phyloP scores from a whole-genome alignment of 495 filamentous ascomycete species.

The Penicillium simplicissimum region DNA sequence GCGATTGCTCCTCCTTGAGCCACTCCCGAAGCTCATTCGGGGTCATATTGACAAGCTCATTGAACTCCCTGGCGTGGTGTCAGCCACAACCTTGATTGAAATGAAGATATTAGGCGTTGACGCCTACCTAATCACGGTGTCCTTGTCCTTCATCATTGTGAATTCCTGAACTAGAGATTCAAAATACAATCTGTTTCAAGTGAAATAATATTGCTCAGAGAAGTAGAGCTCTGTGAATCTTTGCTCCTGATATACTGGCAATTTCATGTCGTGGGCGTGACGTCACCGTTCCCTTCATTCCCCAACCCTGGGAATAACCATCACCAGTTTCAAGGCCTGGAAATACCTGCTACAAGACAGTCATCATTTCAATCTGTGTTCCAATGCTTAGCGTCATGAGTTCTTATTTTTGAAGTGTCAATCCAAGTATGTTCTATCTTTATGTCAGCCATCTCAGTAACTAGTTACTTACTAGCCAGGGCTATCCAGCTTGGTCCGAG shows the following conservation, averaged over 20 bases:
- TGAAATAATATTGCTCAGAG: not conserved
- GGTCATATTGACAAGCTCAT: slow-evolving; percentile 68
- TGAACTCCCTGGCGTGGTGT: slow-evolving; percentile 57
- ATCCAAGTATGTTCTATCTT: not conserved
- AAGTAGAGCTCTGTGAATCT: not conserved
- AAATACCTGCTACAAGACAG: not conserved
- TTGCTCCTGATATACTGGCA: not conserved
- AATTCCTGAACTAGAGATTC: not conserved
- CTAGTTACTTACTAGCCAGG: too few species aligned
- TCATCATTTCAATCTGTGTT: not conserved
- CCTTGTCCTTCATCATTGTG: slow-evolving; percentile 58
- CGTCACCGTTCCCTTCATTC: not conserved
- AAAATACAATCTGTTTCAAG: not conserved
- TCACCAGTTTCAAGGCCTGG: not conserved
- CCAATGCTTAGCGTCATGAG: not conserved
- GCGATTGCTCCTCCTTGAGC: slow-evolving; percentile 57
- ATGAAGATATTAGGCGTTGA: slow-evolving; percentile 10
- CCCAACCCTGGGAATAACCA: not conserved
- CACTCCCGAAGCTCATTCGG: slow-evolving; percentile 60
- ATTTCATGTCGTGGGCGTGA: not conserved
- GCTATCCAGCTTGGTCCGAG: not conserved
- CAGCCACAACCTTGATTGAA: slow-evolving; percentile 22
- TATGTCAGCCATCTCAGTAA: not conserved
- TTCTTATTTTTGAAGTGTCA: not conserved
- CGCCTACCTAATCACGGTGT: slow-evolving; percentile 56